Conservation (phyloP, 2,329 filamentous ascomycete genomes). For the Cryphonectria japonica region DNA sequence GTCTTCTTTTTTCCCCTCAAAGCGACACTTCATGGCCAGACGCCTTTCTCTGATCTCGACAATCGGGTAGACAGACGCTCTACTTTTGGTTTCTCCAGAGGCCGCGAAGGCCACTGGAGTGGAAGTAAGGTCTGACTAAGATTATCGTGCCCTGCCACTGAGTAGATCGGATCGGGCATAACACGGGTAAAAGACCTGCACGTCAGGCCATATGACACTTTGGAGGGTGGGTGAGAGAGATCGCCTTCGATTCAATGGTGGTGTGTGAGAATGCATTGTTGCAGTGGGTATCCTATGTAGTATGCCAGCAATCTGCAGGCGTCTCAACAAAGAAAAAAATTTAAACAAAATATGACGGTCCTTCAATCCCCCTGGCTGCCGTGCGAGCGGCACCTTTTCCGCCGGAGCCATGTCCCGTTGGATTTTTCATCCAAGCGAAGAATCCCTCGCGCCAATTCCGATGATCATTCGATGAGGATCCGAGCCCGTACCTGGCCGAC, state of each 20-base stretch:
- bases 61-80: no score
- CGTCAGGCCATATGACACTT: background rate
- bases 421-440: background rate
- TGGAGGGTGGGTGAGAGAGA: background rate
- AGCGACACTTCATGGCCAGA: no score
- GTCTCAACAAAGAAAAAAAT: background rate
- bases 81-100: no score
- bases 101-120: no score
- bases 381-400: background rate
- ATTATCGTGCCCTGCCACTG: background rate
- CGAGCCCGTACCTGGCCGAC: background rate
- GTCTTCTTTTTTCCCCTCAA: no score
- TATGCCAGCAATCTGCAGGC: background rate
- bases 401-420: background rate
- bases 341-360: background rate
- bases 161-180: background rate
- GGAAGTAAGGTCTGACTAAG: no score
- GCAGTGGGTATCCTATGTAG: slow-evolving; percentile 8
- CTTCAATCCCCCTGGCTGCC: background rate
- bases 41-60: no score
- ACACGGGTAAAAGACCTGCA: background rate
- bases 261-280: background rate
- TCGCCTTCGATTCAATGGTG: background rate
- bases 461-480: background rate
- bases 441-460: background rate